Conservation (phyloP, 192 early-diverging fungal species). For the Geranomyces variabilis region DNA sequence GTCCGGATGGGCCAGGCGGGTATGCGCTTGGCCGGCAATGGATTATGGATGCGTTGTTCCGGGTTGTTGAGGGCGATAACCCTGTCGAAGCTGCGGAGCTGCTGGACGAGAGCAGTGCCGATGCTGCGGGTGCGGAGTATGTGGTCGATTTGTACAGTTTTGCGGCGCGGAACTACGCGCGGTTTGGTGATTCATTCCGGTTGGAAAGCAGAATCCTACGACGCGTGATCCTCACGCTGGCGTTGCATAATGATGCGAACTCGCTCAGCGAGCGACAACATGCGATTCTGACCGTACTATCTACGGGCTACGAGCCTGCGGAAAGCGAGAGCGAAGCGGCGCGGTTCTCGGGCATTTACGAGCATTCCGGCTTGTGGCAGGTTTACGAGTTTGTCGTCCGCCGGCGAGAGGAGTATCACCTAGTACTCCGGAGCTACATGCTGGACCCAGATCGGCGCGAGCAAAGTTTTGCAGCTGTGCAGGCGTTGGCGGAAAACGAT, state of each 20-base stretch:
- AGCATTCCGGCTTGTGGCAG: slow-evolving; percentile 39
- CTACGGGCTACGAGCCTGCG: slow-evolving; percentile 23
- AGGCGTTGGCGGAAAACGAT: slow-evolving; percentile 19
- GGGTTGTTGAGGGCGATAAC: slow-evolving; percentile 27
- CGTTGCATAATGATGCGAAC: neutral
- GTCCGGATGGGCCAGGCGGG: slow-evolving; percentile 28
- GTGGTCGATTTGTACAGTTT: slow-evolving; percentile 31
- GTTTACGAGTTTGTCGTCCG: slow-evolving; percentile 39
- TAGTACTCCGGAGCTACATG: slow-evolving; percentile 46
- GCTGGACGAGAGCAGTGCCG: neutral
- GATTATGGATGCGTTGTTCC: slow-evolving; percentile 48
- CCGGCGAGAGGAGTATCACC: slow-evolving; percentile 22
- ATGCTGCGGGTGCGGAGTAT: neutral
- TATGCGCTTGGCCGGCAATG: slow-evolving; percentile 45
- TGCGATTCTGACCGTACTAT: slow-evolving; percentile 40
- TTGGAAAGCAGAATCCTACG: slow-evolving; percentile 10
- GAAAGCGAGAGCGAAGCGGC: slow-evolving; percentile 22
- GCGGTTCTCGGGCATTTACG: slow-evolving; percentile 10
- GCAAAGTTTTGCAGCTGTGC: slow-evolving; percentile 30
- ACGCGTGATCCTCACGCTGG: slow-evolving; percentile 35
- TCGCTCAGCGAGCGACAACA: slow-evolving; percentile 37
- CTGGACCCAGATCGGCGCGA: slow-evolving; percentile 27
- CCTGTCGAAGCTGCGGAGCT: neutral
- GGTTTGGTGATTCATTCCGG: slow-evolving; percentile 21
- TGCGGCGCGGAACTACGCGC: slow-evolving; percentile 30